These are phyloP conservation scores for Calocybe indica DNA, from an alignment of 768 basidiomycete genomes.

Conservation along the genomic window DNA sequence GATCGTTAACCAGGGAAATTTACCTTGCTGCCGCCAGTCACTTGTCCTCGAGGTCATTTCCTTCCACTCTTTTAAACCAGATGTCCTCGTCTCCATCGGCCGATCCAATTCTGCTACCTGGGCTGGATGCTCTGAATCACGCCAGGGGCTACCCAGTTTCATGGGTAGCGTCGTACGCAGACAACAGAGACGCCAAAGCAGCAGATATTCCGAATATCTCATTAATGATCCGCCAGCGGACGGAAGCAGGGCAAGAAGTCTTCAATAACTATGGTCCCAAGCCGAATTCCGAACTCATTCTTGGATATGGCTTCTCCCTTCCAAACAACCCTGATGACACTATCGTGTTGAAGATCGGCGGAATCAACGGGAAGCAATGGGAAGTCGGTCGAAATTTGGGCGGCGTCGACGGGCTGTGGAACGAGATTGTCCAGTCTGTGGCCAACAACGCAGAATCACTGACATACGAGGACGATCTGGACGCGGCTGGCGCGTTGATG, in stretches of 20 bases:
- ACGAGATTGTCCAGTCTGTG: constrained; percentile 34
- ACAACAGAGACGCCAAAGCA: constrained; percentile 9
- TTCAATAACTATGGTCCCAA: constrained; percentile 94
- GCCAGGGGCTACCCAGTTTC: constrained; percentile 74
- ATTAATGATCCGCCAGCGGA: constrained; percentile 48
- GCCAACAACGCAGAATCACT: constrained; percentile 18
- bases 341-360: constrained; percentile 72
- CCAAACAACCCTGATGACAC: constrained; percentile 81
- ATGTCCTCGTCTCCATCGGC: constrained; percentile 47
- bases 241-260: constrained; percentile 46
- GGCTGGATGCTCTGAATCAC: constrained; percentile 85
- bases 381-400: constrained; percentile 53
- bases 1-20: constrained; percentile 44
- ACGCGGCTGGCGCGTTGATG: constrained; percentile 56
- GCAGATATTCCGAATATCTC: constrained; percentile 40
- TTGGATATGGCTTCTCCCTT: constrained; percentile 89
- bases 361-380: constrained; percentile 45
- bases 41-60: constrained; percentile 86
- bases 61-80: constrained; percentile 68
- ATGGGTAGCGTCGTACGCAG: constrained; percentile 58
- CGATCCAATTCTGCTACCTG: constrained; percentile 69
- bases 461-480: constrained; percentile 58
- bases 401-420: constrained; percentile 58
- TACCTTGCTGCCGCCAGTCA: constrained; percentile 73
- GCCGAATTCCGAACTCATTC: constrained; percentile 82